phyloP scores from a whole-genome alignment of 352 stramenopile species.

The Phytopythium ostracodes region DNA sequence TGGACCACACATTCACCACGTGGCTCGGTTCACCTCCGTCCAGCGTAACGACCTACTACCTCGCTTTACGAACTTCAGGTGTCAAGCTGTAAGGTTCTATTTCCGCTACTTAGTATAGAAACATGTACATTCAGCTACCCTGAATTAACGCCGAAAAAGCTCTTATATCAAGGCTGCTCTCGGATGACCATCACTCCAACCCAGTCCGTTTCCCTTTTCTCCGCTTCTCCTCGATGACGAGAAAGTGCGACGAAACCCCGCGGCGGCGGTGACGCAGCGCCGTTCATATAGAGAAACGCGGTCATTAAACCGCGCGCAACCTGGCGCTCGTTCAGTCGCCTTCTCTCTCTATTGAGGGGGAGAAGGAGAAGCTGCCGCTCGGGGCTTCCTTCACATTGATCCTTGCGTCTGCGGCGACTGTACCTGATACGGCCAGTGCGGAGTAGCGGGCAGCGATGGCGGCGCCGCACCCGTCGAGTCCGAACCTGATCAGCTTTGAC shows the following conservation, averaged over 20 bases:
- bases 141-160: too few relatives aligned
- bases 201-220: slow-evolving; percentile 3
- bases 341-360: neutral
- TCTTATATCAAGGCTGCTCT: neutral
- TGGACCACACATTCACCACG: slow-evolving; percentile 3
- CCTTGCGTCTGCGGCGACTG: too few relatives aligned
- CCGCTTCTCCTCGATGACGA: neutral
- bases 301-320: neutral
- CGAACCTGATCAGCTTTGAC: slow-evolving; percentile 48
- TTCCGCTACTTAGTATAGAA: too few relatives aligned
- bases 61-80: slow-evolving; percentile 3
- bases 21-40: neutral
- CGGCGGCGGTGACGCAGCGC: neutral
- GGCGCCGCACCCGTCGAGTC: slow-evolving; percentile 16
- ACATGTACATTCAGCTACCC: too few relatives aligned
- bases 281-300: neutral
- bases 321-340: neutral
- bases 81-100: too few relatives aligned
- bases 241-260: slow-evolving; percentile 1
- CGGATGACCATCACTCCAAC: neutral
- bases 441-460: neutral
- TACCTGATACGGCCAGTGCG: too few relatives aligned
- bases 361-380: neutral
- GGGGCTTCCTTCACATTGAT: neutral
- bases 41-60: neutral